Conservation (phyloP, 768 basidiomycete species). For the Kwoniella pini region DNA sequence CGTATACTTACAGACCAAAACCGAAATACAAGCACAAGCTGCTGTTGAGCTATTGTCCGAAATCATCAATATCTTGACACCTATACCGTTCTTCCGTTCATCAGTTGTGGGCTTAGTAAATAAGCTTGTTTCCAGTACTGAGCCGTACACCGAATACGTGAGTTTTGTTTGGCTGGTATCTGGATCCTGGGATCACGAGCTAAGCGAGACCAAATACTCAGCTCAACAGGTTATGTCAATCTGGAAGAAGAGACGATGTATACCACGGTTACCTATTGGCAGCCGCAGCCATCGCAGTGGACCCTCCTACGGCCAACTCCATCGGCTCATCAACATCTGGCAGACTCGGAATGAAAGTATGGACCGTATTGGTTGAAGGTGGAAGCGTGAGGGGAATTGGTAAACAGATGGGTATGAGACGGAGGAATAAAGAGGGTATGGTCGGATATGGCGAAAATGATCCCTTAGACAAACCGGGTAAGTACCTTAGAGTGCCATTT, state of each 20-base stretch:
- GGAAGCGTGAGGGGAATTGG: slow-evolving; percentile 44
- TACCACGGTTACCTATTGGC: slow-evolving; percentile 44
- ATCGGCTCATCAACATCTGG: slow-evolving; percentile 26
- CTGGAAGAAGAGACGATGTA: slow-evolving; percentile 47
- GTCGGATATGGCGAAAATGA: slow-evolving; percentile 43
- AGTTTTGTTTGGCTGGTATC: no score
- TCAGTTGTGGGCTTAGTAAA: slow-evolving; percentile 40
- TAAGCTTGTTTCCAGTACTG: slow-evolving; percentile 36
- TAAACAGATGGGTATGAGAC: slow-evolving; percentile 49
- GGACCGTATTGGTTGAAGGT: slow-evolving; percentile 45
- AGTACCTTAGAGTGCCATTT: no score
- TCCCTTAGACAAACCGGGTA: slow-evolving; percentile 52
- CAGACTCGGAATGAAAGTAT: slow-evolving; percentile 36
- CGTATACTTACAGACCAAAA: slow-evolving; percentile 24
- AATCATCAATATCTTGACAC: slow-evolving; percentile 44
- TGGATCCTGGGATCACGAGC: no score
- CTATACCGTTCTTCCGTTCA: slow-evolving; percentile 51
- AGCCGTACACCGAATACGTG: slow-evolving; percentile 41
- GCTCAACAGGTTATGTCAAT: slow-evolving; percentile 49
- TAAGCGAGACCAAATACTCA: slow-evolving; percentile 9
- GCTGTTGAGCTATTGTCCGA: slow-evolving; percentile 41
- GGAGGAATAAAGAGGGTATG: slow-evolving; percentile 42
- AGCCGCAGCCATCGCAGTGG: slow-evolving; percentile 41
- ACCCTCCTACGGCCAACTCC: slow-evolving; percentile 24
- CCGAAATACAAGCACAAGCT: slow-evolving; percentile 32